Evolutionary conservation across 345 rosid species (phyloP).

Genomic region (Rhodamnia argentea): DNA sequence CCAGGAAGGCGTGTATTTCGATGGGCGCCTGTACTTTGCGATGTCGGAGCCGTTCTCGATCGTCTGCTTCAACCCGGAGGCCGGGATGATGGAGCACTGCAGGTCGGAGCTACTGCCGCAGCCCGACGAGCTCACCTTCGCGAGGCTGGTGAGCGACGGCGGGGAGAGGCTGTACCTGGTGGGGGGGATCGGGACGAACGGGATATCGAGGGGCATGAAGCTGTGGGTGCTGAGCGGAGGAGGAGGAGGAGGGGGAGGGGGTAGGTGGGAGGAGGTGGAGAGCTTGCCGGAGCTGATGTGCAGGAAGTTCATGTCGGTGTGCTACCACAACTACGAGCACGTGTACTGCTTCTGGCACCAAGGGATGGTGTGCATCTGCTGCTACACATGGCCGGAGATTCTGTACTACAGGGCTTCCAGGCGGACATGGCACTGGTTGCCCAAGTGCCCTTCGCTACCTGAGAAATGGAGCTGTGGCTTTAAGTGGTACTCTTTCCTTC

Average conservation of each 20-base stretch:
- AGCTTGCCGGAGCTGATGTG: conserved; percentile 68
- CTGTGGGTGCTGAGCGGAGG: conserved; percentile 46
- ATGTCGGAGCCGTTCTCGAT: conserved; percentile 59
- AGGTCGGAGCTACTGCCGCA: conserved; percentile 17
- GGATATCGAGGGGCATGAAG: conserved; percentile 65
- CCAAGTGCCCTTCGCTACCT: conserved; percentile 72
- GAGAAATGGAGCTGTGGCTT: conserved; percentile 94
- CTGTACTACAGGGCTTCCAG: conserved; percentile 55
- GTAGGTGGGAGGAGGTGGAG: conserved; percentile 51
- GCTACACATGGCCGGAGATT: conserved; percentile 96
- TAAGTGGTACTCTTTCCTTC: conserved; percentile 84
- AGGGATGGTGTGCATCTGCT: conserved; percentile 74
- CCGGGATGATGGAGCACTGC: conserved; percentile 31
- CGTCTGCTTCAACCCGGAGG: conserved; percentile 32
- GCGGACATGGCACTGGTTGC: conserved; percentile 90
- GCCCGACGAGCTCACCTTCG: conserved; percentile 39
- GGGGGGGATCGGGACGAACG: conserved; percentile 74
- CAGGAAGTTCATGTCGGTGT: conserved; percentile 68
- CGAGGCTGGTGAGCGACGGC: conserved; percentile 49
- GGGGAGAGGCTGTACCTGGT: conserved; percentile 54
- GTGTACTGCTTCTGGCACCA: conserved; percentile 86
- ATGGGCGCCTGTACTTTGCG: conserved; percentile 45
- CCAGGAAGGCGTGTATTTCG: conserved; percentile 53
- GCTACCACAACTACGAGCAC: conserved; percentile 83
- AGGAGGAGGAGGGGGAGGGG: conserved; percentile 14